phyloP scores from a whole-genome alignment of 305 asterid genomes.

The Solanum hybrid region DNA sequence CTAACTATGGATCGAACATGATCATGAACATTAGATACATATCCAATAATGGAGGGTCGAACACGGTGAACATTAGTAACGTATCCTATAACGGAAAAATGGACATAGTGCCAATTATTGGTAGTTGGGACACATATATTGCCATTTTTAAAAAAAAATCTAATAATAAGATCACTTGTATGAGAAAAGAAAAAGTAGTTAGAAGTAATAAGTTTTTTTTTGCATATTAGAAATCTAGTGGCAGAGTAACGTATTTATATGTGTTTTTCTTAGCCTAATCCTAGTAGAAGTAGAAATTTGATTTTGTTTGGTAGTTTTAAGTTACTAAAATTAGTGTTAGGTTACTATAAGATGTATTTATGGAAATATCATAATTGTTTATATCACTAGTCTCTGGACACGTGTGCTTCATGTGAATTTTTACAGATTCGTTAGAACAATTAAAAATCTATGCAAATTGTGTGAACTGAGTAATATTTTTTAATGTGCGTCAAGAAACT shows the following conservation, averaged over 20 bases:
- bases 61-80: background rate
- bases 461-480: no score
- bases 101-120: no score
- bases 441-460: no score
- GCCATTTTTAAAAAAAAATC: background rate
- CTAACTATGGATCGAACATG: background rate
- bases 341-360: background rate
- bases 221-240: background rate
- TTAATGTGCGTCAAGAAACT: no score
- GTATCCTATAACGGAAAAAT: no score
- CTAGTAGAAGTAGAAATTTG: background rate
- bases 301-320: background rate
- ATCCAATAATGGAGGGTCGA: background rate
- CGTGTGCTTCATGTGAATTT: no score
- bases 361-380: background rate
- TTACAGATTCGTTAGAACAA: no score
- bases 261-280: background rate
- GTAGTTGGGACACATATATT: no score
- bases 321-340: background rate
- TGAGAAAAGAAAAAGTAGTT: background rate
- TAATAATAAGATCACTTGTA: background rate
- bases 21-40: background rate
- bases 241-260: background rate
- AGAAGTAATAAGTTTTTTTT: background rate
- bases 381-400: no score